Conservation (phyloP, 1,284 basidiomycete genomes). For the Moesziomyces globuligerus region DNA sequence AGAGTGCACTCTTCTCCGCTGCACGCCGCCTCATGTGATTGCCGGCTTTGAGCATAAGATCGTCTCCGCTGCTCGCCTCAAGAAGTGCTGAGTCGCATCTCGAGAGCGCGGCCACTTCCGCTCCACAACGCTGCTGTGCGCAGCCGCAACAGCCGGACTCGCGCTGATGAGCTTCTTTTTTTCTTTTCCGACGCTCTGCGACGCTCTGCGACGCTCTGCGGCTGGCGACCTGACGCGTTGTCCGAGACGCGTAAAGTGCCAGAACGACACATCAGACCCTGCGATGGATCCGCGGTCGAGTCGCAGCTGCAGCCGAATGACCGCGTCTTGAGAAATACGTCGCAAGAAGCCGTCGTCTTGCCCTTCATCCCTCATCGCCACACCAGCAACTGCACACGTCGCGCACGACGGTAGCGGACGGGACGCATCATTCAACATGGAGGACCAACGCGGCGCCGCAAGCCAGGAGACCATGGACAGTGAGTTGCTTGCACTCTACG, state of each 20-base stretch:
- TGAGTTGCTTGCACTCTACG: constrained; percentile 72
- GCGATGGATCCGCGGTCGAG: no score
- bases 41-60: no score
- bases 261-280: not conserved
- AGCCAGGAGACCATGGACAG: constrained; percentile 29
- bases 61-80: no score
- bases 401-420: no score
- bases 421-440: constrained; percentile 9
- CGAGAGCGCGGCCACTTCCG: no score
- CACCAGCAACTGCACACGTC: no score
- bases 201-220: no score
- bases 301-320: not conserved
- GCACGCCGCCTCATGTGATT: no score
- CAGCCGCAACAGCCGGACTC: not conserved
- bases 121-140: not conserved
- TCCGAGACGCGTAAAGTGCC: not conserved
- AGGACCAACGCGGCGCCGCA: constrained; percentile 28
- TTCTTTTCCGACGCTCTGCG: not conserved
- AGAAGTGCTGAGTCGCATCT: not conserved
- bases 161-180: not conserved
- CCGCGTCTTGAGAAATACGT: no score
- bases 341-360: not conserved
- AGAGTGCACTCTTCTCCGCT: no score
- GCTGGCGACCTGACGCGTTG: not conserved
- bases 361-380: no score